A percentile compares a stretch with the other conserved stretches of the same genome.
Conservation (phyloP, 208 protist species). For the Tritrichomonas musculus region DNA sequence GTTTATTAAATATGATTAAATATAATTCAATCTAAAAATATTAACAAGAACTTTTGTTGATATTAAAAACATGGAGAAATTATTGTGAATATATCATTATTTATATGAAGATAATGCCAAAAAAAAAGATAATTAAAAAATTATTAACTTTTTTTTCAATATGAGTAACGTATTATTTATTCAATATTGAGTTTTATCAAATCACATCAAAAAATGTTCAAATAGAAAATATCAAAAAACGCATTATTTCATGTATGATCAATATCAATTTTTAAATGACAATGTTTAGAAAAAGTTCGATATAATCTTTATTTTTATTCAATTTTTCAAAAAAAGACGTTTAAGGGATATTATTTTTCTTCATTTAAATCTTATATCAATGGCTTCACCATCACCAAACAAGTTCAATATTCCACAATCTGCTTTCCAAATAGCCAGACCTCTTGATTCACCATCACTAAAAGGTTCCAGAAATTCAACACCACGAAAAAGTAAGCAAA, state of each 20-base stretch:
- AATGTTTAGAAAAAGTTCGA: too few relatives aligned
- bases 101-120: not conserved
- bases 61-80: not conserved
- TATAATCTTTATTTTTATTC: too few relatives aligned
- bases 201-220: not conserved
- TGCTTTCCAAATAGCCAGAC: too few relatives aligned
- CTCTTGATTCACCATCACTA: too few relatives aligned
- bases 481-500: too few relatives aligned
- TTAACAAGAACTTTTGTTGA: not conserved
- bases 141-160: not conserved
- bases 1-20: not conserved
- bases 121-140: not conserved
- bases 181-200: not conserved
- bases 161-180: not conserved
- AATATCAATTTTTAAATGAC: not conserved
- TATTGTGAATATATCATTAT: not conserved
- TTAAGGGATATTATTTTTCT: too few relatives aligned
- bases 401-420: too few relatives aligned
- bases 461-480: too few relatives aligned
- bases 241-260: not conserved
- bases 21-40: not conserved
- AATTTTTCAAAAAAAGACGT: too few relatives aligned
- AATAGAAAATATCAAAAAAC: not conserved
- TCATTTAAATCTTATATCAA: too few relatives aligned
- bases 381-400: too few relatives aligned